Evolutionary conservation across 1,284 basidiomycete genomes (phyloP).

Genomic region (Fomitopsis schrenkii): DNA sequence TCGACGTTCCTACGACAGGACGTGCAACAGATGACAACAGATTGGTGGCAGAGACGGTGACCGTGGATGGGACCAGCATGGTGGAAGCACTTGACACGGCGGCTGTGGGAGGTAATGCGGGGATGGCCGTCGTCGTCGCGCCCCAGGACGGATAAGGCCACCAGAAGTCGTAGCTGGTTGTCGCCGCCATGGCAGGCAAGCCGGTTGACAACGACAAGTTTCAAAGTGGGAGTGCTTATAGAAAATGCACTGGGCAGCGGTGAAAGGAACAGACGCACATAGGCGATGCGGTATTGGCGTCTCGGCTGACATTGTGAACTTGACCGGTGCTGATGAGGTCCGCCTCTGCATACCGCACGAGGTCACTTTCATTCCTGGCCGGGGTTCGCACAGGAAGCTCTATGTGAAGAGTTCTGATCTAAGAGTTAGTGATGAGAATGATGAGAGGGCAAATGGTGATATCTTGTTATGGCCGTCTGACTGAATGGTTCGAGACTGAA

Average conservation of each 20-base stretch:
- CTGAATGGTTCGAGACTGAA: no score
- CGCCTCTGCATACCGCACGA: background rate
- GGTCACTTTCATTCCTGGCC: background rate
- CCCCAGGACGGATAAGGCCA: conserved; percentile 22
- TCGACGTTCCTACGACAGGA: background rate
- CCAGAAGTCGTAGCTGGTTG: conserved; percentile 18
- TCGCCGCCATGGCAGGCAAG: background rate
- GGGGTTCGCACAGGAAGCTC: no score
- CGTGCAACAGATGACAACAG: background rate
- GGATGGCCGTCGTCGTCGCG: background rate
- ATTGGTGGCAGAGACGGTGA: conserved; percentile 1
- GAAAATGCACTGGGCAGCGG: background rate
- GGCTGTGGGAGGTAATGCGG: background rate
- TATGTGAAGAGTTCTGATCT: no score
- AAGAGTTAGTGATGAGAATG: no score
- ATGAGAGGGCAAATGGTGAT: no score
- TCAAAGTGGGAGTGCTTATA: background rate
- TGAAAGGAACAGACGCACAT: background rate
- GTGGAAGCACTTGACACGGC: background rate
- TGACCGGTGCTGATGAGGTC: background rate
- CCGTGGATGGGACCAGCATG: background rate
- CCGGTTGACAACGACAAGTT: no score
- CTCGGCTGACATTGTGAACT: background rate
- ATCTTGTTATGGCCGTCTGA: no score
- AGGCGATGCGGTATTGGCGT: background rate